A percentile compares a stretch with the other conserved stretches of the same genome.
phyloP scores from a whole-genome alignment of 306 rosid species.

The Sindora glabra region DNA sequence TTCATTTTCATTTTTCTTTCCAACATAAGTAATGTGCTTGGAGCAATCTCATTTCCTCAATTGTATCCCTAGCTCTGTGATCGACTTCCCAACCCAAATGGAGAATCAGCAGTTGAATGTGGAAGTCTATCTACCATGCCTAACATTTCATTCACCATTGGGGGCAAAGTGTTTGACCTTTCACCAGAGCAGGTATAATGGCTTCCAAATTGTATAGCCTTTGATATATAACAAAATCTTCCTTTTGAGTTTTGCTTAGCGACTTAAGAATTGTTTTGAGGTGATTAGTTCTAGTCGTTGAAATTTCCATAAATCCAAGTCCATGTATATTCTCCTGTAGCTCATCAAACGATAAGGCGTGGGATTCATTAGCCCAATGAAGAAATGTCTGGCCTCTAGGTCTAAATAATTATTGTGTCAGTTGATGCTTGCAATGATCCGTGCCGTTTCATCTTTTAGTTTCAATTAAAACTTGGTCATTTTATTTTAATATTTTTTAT shows the following conservation, averaged over 20 bases:
- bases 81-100: constrained; percentile 40
- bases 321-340: not conserved
- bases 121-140: constrained; percentile 42
- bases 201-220: not conserved
- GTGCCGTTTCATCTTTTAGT: not conserved
- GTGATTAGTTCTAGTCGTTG: not conserved
- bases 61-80: constrained; percentile 48
- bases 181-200: constrained; percentile 39
- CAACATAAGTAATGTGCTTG: not conserved
- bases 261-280: not conserved
- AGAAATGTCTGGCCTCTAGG: no score
- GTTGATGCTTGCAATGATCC: not conserved
- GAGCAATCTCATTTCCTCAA: constrained; percentile 7
- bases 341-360: not conserved
- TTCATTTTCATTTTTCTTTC: not conserved
- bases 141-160: constrained; percentile 53
- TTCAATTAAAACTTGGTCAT: not conserved
- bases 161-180: constrained; percentile 43
- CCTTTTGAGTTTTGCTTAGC: not conserved
- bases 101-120: constrained; percentile 54
- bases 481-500: not conserved
- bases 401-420: no score
- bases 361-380: not conserved
- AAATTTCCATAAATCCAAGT: not conserved
- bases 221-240: not conserved